Conservation (phyloP, 192 early-diverging fungal genomes). For the Rhizophagus prolifer region DNA sequence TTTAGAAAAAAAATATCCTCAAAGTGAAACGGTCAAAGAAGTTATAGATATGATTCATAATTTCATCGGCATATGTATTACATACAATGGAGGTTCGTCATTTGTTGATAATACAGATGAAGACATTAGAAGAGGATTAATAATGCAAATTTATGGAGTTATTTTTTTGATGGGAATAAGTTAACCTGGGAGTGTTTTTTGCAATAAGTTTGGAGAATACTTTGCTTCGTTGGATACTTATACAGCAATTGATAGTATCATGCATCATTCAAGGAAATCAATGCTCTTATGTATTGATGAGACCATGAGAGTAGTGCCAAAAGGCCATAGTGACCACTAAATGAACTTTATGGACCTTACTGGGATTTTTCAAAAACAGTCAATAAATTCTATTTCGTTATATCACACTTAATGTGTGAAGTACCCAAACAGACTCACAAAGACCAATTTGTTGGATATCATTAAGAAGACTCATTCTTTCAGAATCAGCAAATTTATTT, state of each 20-base stretch:
- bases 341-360: neutral
- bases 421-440: neutral
- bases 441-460: conserved; percentile 4
- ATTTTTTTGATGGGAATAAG: too few relatives aligned
- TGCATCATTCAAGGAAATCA: too few relatives aligned
- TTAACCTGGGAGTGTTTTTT: too few relatives aligned
- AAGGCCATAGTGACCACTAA: too few relatives aligned
- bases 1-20: neutral
- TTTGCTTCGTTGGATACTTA: too few relatives aligned
- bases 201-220: too few relatives aligned
- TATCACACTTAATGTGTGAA: neutral
- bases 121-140: neutral
- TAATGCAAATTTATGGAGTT: neutral
- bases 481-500: conserved; percentile 12
- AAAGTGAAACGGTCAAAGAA: neutral
- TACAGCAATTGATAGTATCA: too few relatives aligned
- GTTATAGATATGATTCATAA: neutral
- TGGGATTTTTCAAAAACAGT: neutral
- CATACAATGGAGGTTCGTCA: neutral
- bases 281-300: too few relatives aligned
- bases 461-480: conserved; percentile 1
- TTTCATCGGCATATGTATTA: neutral
- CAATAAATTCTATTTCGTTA: conserved; percentile 7
- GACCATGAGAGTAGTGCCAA: too few relatives aligned
- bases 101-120: neutral